Conservation (phyloP, 176 grass and related monocot genomes). For the Oryza australiensis region DNA sequence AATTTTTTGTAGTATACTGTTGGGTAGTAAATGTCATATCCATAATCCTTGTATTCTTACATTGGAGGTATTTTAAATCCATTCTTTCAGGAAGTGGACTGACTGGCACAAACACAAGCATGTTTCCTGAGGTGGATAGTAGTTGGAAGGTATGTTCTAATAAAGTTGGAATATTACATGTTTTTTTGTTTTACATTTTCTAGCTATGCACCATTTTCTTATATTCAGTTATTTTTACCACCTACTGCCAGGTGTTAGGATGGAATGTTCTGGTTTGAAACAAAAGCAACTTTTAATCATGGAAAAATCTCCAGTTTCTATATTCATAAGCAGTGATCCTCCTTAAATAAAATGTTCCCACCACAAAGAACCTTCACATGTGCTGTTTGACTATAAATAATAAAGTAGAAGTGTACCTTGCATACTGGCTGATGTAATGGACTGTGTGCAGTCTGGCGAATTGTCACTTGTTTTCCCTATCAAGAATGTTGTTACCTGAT, state of each 20-base stretch:
- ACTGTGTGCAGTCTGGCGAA: neutral
- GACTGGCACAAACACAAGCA: constrained; percentile 52
- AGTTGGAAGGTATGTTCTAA: constrained; percentile 75
- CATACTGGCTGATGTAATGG: neutral
- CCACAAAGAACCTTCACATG: neutral
- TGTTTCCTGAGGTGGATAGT: constrained; percentile 93
- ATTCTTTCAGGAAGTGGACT: constrained; percentile 57
- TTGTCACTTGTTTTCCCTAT: neutral
- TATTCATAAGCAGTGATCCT: neutral
- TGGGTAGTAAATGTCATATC: neutral
- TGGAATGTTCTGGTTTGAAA: neutral
- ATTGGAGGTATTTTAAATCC: constrained; percentile 12
- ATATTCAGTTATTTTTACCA: neutral
- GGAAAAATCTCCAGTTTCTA: constrained; percentile 5
- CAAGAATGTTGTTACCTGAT: neutral
- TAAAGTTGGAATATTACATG: neutral
- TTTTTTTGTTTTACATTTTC: neutral
- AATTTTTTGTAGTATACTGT: neutral
- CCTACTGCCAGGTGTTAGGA: neutral
- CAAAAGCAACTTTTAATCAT: neutral
- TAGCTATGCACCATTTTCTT: neutral
- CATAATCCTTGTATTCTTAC: neutral
- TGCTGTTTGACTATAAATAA: neutral
- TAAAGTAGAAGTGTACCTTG: neutral
- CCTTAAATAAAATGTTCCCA: constrained; percentile 2